These are phyloP conservation scores for Sclerotinia minor DNA, from an alignment of 2,329 filamentous ascomycete genomes.

Conservation along the genomic window DNA sequence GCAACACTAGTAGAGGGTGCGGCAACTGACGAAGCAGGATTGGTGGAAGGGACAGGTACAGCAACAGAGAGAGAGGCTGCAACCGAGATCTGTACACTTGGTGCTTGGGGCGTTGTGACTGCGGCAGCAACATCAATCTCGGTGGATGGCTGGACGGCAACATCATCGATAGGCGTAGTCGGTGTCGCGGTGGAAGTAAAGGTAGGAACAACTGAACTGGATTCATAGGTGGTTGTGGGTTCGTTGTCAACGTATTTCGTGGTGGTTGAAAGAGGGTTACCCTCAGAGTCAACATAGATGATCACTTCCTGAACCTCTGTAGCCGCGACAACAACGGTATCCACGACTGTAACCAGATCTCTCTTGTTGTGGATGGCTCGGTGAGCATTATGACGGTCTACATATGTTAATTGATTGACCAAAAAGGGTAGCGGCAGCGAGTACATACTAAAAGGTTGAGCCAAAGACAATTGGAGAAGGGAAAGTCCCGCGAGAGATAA, in stretches of 20 bases:
- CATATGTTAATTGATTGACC: neutral
- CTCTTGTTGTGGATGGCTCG: conserved; percentile 38
- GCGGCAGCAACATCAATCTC: neutral
- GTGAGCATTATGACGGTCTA: conserved; percentile 35
- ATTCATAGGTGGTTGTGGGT: conserved; percentile 19
- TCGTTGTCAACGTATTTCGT: conserved; percentile 32
- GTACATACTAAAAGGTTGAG: conserved; percentile 43
- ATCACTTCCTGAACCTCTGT: conserved; percentile 49
- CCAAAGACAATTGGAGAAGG: conserved; percentile 46
- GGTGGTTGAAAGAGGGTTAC: conserved; percentile 51
- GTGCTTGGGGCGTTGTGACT: neutral
- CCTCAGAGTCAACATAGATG: conserved; percentile 61
- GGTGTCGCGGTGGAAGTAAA: conserved; percentile 2
- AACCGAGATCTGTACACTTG: neutral
- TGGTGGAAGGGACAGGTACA: neutral
- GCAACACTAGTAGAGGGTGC: neutral
- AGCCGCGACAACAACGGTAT: conserved; percentile 44
- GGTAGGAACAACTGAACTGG: conserved; percentile 1
- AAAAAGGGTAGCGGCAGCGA: neutral
- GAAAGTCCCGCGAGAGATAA: conserved; percentile 44
- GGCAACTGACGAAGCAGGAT: neutral
- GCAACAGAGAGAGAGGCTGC: neutral
- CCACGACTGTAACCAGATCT: conserved; percentile 42
- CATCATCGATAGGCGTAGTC: neutral
- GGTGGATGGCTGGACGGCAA: neutral